A percentile compares a stretch with the other conserved stretches of the same genome.
Evolutionary conservation across 2,329 filamentous ascomycete genomes (phyloP).

Genomic region (Cladophialophora immunda): DNA sequence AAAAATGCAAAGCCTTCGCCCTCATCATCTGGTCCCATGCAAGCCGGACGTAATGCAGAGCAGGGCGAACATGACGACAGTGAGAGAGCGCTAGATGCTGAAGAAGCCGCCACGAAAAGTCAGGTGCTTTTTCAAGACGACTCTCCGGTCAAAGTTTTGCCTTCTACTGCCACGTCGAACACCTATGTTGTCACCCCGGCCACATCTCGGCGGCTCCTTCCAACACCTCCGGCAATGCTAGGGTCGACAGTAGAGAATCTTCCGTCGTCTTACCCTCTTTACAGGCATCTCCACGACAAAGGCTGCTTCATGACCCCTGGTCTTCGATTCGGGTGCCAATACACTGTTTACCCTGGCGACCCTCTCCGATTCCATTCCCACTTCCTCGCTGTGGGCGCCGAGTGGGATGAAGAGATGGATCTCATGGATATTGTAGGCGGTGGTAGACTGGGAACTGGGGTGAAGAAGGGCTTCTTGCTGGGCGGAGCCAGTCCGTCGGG

Average conservation of each 20-base stretch:
- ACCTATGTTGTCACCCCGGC: constrained; percentile 56
- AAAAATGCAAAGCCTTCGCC: constrained; percentile 54
- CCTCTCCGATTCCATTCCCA: constrained; percentile 95
- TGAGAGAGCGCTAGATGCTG: constrained; percentile 24
- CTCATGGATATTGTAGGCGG: constrained; percentile 86
- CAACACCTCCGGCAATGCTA: constrained; percentile 43
- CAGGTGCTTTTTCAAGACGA: constrained; percentile 8
- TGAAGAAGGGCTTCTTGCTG: constrained; percentile 94
- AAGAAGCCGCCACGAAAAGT: constrained; percentile 10
- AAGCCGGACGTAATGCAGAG: neutral
- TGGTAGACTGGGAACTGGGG: constrained; percentile 87
- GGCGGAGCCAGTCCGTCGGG: constrained; percentile 64
- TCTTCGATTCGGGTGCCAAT: constrained; percentile 91
- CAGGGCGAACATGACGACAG: constrained; percentile 25
- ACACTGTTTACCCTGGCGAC: constrained; percentile 94
- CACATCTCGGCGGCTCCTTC: constrained; percentile 58
- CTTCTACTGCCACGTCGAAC: constrained; percentile 13
- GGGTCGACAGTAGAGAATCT: constrained; percentile 46
- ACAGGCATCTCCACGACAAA: constrained; percentile 77
- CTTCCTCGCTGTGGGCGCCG: constrained; percentile 83
- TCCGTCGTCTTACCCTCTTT: constrained; percentile 73
- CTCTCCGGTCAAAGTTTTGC: constrained; percentile 11
- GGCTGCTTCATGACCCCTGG: constrained; percentile 92
- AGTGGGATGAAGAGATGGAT: constrained; percentile 87
- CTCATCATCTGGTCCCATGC: constrained; percentile 32